These are phyloP conservation scores for Trypanosoma melophagium DNA, from an alignment of 208 protist genomes.

Conservation along the genomic window DNA sequence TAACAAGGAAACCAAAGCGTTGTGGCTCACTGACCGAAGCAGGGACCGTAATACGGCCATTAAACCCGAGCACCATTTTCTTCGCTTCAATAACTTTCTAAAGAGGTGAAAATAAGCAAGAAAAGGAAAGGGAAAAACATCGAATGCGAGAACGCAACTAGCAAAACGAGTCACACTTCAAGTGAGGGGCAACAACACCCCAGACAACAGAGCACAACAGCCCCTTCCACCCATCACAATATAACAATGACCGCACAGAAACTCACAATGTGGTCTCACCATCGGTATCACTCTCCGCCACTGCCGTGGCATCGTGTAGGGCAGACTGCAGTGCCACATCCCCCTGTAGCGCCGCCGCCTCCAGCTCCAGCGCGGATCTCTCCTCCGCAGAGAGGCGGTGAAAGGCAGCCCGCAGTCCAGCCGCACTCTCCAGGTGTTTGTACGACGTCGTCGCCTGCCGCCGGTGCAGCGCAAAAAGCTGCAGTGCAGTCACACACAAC, in stretches of 20 bases:
- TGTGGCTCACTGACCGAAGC: constrained; percentile 6
- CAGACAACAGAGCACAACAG: too few relatives aligned
- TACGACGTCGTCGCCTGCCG: constrained; percentile 34
- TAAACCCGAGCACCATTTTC: constrained; percentile 24
- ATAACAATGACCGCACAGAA: too few relatives aligned
- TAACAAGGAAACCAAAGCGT: constrained; percentile 41
- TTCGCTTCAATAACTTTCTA: background rate
- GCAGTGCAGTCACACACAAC: constrained; percentile 23
- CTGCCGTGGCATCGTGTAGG: constrained; percentile 21
- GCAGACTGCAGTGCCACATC: constrained; percentile 29
- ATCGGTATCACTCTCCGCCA: constrained; percentile 15
- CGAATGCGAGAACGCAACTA: background rate
- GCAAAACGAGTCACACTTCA: background rate
- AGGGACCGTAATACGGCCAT: constrained; percentile 15
- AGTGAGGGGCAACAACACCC: too few relatives aligned
- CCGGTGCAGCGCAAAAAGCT: constrained; percentile 51
- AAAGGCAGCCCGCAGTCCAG: constrained; percentile 23
- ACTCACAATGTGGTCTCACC: background rate
- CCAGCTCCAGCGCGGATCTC: constrained; percentile 24
- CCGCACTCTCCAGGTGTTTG: constrained; percentile 30
- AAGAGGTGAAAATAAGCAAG: background rate
- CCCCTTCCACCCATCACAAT: too few relatives aligned
- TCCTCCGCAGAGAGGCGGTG: constrained; percentile 30
- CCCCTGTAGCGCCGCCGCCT: constrained; percentile 19
- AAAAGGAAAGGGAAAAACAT: constrained; percentile 14